Evolutionary conservation across 345 rosid genomes (phyloP).

Genomic region (Aquilaria yunnanensis): DNA sequence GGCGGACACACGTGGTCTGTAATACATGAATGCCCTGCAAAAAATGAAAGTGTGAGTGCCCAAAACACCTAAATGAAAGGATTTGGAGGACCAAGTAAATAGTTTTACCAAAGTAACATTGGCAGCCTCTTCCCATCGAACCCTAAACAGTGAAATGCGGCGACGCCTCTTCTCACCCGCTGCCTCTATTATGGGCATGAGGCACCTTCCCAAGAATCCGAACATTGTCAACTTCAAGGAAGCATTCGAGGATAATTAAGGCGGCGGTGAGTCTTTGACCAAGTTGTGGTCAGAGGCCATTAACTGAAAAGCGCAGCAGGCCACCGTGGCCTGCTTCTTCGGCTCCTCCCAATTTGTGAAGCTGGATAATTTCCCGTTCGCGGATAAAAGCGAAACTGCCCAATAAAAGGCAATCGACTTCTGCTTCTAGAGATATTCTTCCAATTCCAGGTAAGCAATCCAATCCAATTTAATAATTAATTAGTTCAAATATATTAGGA

Average conservation of each 20-base stretch:
- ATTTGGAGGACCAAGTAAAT: no score
- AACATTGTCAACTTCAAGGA: conserved; percentile 65
- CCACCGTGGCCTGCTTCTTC: conserved; percentile 54
- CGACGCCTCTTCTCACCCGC: no score
- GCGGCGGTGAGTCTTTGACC: conserved; percentile 88
- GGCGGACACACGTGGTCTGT: no score
- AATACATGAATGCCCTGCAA: no score
- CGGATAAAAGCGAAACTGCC: conserved; percentile 50
- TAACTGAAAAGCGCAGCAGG: conserved; percentile 75
- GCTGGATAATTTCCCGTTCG: conserved; percentile 83
- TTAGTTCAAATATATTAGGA: no score
- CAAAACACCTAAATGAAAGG: no score
- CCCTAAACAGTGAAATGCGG: no score
- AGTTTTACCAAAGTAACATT: no score
- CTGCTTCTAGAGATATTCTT: conserved; percentile 83
- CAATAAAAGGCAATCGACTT: conserved; percentile 80
- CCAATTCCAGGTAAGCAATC: conserved; percentile 37
- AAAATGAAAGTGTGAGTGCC: no score
- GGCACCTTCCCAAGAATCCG: conserved; percentile 66
- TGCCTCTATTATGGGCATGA: conserved; percentile 26
- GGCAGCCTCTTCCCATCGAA: no score
- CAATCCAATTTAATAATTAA: no score
- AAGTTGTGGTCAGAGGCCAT: conserved; percentile 75
- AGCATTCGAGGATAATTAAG: conserved; percentile 58
- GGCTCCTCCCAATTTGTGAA: conserved; percentile 46